phyloP scores from a whole-genome alignment of 176 grass and related monocot genomes.

The Carex littledalei region DNA sequence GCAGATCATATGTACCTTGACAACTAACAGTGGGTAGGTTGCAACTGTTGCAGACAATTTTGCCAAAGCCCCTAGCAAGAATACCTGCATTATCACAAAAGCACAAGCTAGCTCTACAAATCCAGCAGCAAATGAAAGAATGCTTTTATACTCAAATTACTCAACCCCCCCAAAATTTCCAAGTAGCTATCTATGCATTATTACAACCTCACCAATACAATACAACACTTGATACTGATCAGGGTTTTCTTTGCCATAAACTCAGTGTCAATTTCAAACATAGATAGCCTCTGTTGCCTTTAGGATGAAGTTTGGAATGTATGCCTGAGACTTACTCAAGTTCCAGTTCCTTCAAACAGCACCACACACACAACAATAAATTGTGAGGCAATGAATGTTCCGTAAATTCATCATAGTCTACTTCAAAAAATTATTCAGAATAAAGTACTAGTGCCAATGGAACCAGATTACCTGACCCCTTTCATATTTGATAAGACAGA shows the following conservation, averaged over 20 bases:
- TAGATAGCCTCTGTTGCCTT: no score
- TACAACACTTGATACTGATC: background rate
- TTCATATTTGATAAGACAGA: background rate
- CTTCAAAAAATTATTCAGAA: background rate
- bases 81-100: conserved; percentile 53
- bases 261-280: background rate
- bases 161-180: no score
- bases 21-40: conserved; percentile 90
- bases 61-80: conserved; percentile 87
- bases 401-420: background rate
- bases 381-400: background rate
- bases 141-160: background rate
- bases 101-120: background rate
- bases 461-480: background rate
- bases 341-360: background rate
- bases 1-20: conserved; percentile 64
- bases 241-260: background rate
- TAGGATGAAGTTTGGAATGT: no score
- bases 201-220: background rate
- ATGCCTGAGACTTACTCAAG: background rate
- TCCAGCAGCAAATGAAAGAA: background rate
- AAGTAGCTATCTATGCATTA: background rate
- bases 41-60: conserved; percentile 84
- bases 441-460: background rate
- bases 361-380: background rate